These are phyloP conservation scores for Phytophthora sansomeana DNA, from an alignment of 352 stramenopile genomes.

Conservation along the genomic window DNA sequence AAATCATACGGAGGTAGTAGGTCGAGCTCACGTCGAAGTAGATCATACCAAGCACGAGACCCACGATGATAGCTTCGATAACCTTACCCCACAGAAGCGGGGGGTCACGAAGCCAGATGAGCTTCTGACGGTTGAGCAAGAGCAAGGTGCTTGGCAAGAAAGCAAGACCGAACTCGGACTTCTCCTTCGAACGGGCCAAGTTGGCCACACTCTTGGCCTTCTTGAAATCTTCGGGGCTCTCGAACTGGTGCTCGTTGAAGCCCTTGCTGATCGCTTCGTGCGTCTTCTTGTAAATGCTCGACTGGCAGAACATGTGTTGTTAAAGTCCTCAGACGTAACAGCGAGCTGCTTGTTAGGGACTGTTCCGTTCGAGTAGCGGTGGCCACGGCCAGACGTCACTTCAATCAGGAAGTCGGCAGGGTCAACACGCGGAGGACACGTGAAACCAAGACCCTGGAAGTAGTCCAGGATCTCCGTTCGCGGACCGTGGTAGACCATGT, in stretches of 20 bases:
- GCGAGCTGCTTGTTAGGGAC: constrained; percentile 40
- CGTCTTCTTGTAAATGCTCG: constrained; percentile 62
- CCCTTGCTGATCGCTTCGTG: constrained; percentile 51
- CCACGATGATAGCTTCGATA: constrained; percentile 74
- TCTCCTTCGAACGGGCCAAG: constrained; percentile 55
- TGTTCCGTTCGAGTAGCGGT: constrained; percentile 53
- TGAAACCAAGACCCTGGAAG: constrained; percentile 85
- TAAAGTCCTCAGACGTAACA: constrained; percentile 56
- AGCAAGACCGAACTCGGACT: constrained; percentile 60
- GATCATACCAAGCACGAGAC: constrained; percentile 84
- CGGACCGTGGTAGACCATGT: constrained; percentile 94
- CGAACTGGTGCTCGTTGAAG: constrained; percentile 65
- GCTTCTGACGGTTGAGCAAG: constrained; percentile 67
- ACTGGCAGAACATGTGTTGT: constrained; percentile 66
- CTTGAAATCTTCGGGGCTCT: no score
- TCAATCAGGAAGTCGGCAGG: constrained; percentile 79
- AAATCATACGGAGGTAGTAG: constrained; percentile 80
- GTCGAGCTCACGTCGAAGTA: constrained; percentile 65
- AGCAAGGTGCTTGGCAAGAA: constrained; percentile 56
- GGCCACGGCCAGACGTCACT: constrained; percentile 65
- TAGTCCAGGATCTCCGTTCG: constrained; percentile 78
- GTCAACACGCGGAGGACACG: constrained; percentile 69
- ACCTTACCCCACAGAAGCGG: constrained; percentile 75
- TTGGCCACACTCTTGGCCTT: no score
- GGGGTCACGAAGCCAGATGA: constrained; percentile 66